A percentile compares a stretch with the other conserved stretches of the same genome.
phyloP scores from a whole-genome alignment of 148 eudicot genomes.

The Cornus suecica region DNA sequence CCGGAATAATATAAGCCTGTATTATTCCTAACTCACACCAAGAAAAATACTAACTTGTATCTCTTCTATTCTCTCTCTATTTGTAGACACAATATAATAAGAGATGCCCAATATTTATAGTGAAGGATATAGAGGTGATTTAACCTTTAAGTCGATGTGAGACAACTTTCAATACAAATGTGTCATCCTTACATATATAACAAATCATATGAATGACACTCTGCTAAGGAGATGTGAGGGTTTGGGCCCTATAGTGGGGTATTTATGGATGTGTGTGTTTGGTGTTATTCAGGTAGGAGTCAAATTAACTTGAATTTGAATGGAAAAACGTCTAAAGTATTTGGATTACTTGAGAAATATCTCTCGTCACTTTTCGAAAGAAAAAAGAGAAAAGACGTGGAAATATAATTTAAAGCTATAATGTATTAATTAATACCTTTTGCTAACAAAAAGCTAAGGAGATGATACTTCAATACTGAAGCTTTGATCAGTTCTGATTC shows the following conservation, averaged over 20 bases:
- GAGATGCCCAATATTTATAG: too few relatives aligned
- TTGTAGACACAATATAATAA: too few relatives aligned
- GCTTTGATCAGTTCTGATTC: conserved; percentile 42
- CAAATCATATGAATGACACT: neutral
- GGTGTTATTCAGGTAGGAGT: neutral
- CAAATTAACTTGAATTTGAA: neutral
- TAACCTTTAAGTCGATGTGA: too few relatives aligned
- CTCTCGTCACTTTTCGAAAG: neutral
- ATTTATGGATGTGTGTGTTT: neutral
- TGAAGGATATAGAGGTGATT: too few relatives aligned
- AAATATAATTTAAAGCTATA: neutral
- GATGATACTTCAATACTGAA: conserved; percentile 37
- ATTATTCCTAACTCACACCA: too few relatives aligned
- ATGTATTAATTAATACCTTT: conserved; percentile 3
- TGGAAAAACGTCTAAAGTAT: too few relatives aligned
- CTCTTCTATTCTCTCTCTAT: too few relatives aligned
- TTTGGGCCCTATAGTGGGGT: neutral
- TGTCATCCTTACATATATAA: too few relatives aligned
- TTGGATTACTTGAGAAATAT: neutral
- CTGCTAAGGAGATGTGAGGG: neutral
- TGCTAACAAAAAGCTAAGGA: conserved; percentile 6
- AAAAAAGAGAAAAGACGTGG: neutral
- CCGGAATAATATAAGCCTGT: too few relatives aligned
- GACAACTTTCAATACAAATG: too few relatives aligned
- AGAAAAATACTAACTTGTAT: too few relatives aligned